A percentile compares a stretch with the other conserved stretches of the same genome.
Evolutionary conservation across 257 asterid genomes (phyloP).

Genomic region (Ligustrum vulgare): DNA sequence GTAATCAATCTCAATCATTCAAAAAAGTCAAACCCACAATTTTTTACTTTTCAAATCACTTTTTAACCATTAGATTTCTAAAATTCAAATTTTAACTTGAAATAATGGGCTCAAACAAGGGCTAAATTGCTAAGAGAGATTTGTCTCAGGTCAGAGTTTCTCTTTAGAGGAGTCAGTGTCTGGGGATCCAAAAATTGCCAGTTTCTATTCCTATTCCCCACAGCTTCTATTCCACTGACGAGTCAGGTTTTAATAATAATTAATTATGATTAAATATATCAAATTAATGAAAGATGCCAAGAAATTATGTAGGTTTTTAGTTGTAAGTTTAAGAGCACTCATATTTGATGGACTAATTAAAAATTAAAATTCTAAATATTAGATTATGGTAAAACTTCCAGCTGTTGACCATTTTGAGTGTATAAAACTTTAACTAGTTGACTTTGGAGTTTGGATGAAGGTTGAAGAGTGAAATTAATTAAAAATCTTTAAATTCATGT

Average conservation of each 20-base stretch:
- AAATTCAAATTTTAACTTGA: too few species aligned
- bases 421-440: neutral
- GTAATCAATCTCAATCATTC: too few species aligned
- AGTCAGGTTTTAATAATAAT: slow-evolving; percentile 59
- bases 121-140: slow-evolving; percentile 25
- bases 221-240: slow-evolving; percentile 94
- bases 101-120: too few species aligned
- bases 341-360: slow-evolving; percentile 15
- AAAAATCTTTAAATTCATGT: neutral
- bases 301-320: slow-evolving; percentile 15
- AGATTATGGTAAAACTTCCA: neutral
- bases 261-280: neutral
- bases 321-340: slow-evolving; percentile 15
- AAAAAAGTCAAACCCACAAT: too few species aligned
- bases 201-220: slow-evolving; percentile 88
- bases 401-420: neutral
- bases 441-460: neutral
- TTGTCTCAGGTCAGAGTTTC: slow-evolving; percentile 23
- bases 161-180: slow-evolving; percentile 50
- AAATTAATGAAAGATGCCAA: slow-evolving; percentile 24
- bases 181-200: slow-evolving; percentile 83
- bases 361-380: neutral
- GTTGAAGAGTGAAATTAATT: neutral
- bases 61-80: too few species aligned
- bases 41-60: too few species aligned